Conservation (phyloP, 371 early-diverging fungal species). For the Rhizopus stolonifer region DNA sequence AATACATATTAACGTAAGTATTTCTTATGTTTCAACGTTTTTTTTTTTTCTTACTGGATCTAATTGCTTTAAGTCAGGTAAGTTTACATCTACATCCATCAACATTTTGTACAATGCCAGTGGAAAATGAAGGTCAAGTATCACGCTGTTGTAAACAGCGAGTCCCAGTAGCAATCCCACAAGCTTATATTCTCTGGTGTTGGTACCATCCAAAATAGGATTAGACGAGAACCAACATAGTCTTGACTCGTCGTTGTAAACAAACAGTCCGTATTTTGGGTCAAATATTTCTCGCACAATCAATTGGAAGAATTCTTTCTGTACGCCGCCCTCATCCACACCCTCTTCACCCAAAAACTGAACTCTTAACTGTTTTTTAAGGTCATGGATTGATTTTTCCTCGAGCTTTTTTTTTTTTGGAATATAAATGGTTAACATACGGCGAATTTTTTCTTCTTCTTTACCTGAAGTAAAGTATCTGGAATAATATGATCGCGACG, state of each 20-base stretch:
- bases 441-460: not conserved
- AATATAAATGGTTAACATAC: slow-evolving; percentile 1
- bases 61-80: slow-evolving; percentile 60
- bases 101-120: slow-evolving; percentile 85
- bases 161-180: slow-evolving; percentile 84
- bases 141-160: slow-evolving; percentile 79
- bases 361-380: slow-evolving; percentile 87
- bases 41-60: slow-evolving; percentile 50
- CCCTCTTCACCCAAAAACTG: slow-evolving; percentile 89
- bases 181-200: slow-evolving; percentile 78
- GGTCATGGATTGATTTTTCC: slow-evolving; percentile 75
- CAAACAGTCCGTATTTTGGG: slow-evolving; percentile 91
- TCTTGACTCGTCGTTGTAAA: slow-evolving; percentile 78
- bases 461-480: slow-evolving; percentile 72
- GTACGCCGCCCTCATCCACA: slow-evolving; percentile 92
- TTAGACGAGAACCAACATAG: slow-evolving; percentile 86
- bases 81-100: slow-evolving; percentile 53
- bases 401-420: no score
- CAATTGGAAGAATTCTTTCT: slow-evolving; percentile 94
- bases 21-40: not conserved
- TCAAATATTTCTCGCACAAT: slow-evolving; percentile 91
- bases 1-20: not conserved
- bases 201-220: slow-evolving; percentile 59
- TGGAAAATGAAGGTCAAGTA: slow-evolving; percentile 79
- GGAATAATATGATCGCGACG: slow-evolving; percentile 75